A percentile compares a stretch with the other conserved stretches of the same genome.
These are phyloP conservation scores for Betula pendula DNA, from an alignment of 306 rosid species.

Conservation along the genomic window DNA sequence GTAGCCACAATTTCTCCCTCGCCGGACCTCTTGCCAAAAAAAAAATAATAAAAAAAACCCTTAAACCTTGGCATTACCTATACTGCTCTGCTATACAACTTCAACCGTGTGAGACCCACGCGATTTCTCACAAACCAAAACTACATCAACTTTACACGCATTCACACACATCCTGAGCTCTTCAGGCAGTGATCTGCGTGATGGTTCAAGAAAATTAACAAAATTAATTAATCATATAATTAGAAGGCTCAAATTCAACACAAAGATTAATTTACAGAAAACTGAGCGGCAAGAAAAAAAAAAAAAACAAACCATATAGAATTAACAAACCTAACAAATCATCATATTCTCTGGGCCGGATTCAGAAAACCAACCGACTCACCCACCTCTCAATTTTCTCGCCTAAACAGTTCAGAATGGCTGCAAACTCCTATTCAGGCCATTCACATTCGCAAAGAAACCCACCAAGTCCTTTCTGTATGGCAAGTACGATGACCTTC, in stretches of 20 bases:
- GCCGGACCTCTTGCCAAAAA: too few species aligned
- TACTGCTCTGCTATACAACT: background rate
- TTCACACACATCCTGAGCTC: too few species aligned
- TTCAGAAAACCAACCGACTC: background rate
- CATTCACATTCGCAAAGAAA: constrained; percentile 45
- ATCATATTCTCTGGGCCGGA: background rate
- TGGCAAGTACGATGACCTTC: constrained; percentile 46
- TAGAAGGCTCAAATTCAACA: background rate
- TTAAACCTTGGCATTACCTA: background rate
- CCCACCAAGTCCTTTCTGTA: constrained; percentile 55
- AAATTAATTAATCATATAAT: background rate
- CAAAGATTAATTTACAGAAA: background rate
- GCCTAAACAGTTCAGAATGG: constrained; percentile 41
- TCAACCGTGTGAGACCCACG: constrained; percentile 59
- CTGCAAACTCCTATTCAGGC: constrained; percentile 49
- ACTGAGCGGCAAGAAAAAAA: background rate
- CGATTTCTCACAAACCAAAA: constrained; percentile 5
- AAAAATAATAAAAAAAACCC: too few species aligned
- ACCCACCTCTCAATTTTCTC: background rate
- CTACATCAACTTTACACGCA: too few species aligned
- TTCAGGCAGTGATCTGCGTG: too few species aligned
- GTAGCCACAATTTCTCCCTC: too few species aligned
- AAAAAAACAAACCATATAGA: background rate
- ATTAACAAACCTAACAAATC: background rate
- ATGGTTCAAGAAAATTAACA: background rate